Conservation (phyloP, 208 protist genomes). For the Leishmania amazonensis region DNA sequence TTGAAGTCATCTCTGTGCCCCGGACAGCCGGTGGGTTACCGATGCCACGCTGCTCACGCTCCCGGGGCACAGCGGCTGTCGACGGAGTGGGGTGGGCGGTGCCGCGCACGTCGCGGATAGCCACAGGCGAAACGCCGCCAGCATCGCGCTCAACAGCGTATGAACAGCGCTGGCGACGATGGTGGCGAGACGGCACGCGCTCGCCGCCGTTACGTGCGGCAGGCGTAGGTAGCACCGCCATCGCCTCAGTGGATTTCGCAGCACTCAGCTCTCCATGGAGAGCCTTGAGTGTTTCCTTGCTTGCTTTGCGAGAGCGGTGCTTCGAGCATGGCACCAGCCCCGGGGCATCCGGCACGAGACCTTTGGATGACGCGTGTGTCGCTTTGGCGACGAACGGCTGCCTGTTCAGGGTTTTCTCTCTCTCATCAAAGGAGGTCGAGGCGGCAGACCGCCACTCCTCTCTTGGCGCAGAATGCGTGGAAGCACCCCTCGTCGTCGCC, state of each 20-base stretch:
- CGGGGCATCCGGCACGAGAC: background rate
- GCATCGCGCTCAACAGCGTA: background rate
- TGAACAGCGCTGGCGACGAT: background rate
- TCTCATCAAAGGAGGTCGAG: constrained; percentile 1
- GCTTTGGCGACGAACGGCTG: background rate
- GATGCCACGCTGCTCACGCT: background rate
- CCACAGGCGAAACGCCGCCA: background rate
- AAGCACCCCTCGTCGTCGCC: too few species aligned
- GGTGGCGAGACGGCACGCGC: background rate
- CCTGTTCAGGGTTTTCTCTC: background rate
- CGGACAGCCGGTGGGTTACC: background rate
- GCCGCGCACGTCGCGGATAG: background rate
- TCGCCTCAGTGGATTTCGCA: background rate
- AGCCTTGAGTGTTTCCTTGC: background rate
- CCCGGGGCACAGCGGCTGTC: background rate
- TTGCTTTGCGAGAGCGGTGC: background rate
- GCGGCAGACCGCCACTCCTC: constrained; percentile 3
- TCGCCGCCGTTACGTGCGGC: background rate
- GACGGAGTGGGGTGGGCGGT: too few species aligned
- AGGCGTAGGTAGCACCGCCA: background rate
- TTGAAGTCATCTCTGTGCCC: background rate
- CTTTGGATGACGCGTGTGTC: background rate
- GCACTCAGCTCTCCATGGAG: background rate
- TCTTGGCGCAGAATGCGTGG: background rate
- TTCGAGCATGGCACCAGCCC: constrained; percentile 3